Conservation (phyloP, 192 early-diverging fungal genomes). For the Coemansia sp. region DNA sequence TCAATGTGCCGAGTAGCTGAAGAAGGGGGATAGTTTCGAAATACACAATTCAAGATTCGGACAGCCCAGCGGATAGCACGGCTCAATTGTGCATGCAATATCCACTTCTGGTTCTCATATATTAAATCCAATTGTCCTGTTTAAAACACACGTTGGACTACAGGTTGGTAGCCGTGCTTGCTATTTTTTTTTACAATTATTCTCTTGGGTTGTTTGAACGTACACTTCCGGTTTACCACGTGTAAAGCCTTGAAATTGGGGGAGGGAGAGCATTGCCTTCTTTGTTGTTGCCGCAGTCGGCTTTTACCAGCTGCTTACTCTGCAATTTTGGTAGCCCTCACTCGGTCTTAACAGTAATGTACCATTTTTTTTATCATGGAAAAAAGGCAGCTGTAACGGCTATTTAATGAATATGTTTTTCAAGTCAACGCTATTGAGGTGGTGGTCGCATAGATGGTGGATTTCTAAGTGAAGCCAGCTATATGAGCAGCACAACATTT, state of each 20-base stretch:
- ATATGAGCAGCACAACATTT: background rate
- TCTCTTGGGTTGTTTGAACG: background rate
- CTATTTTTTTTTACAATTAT: background rate
- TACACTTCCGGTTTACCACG: background rate
- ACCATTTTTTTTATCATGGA: background rate
- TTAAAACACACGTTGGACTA: background rate
- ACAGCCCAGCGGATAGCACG: background rate
- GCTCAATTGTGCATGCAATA: constrained; percentile 1
- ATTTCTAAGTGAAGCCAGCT: no score
- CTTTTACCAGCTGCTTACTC: background rate
- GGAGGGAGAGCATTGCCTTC: background rate
- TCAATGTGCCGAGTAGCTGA: background rate
- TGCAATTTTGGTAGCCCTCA: background rate
- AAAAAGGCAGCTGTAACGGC: background rate
- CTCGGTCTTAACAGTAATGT: background rate
- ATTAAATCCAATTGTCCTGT: background rate
- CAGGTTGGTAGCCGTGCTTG: background rate
- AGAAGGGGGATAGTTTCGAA: background rate
- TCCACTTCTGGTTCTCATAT: constrained; percentile 5
- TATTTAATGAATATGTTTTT: no score
- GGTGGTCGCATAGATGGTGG: no score
- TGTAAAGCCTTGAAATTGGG: background rate
- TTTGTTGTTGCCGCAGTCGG: background rate
- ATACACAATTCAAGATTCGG: constrained; percentile 3
- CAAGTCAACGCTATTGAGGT: no score